phyloP scores from a whole-genome alignment of 306 rosid genomes.

The Cucurbita argyrosperma region DNA sequence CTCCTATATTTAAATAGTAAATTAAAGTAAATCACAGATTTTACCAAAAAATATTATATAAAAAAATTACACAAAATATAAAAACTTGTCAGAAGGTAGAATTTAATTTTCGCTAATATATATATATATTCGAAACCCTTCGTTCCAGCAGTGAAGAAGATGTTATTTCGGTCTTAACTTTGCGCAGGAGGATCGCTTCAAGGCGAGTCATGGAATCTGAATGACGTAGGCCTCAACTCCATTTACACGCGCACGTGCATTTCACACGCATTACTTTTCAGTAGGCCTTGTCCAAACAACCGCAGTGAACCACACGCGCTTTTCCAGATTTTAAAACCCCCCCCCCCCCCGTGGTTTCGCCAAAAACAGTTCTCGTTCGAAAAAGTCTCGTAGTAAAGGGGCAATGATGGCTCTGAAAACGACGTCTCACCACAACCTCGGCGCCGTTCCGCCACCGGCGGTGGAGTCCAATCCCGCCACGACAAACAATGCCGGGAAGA shows the following conservation, averaged over 20 bases:
- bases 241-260: not conserved
- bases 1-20: not conserved
- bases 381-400: not conserved
- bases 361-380: not conserved
- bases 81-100: too few relatives aligned
- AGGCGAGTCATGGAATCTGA: not conserved
- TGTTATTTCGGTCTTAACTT: not conserved
- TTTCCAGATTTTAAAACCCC: not conserved
- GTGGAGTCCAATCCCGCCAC: conserved; percentile 12
- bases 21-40: too few relatives aligned
- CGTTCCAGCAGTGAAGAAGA: not conserved
- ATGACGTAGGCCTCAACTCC: not conserved
- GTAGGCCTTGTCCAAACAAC: not conserved
- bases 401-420: not conserved
- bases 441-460: not conserved
- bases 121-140: not conserved
- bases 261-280: not conserved
- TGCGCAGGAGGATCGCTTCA: not conserved
- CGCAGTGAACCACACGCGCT: not conserved
- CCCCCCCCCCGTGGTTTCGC: not conserved
- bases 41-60: too few relatives aligned
- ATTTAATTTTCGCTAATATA: too few relatives aligned
- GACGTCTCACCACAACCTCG: conserved; percentile 3
- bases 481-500: conserved; percentile 17
- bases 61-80: too few relatives aligned